Conservation (phyloP, 495 filamentous ascomycete species). For the Barbatosphaeria neglecta region DNA sequence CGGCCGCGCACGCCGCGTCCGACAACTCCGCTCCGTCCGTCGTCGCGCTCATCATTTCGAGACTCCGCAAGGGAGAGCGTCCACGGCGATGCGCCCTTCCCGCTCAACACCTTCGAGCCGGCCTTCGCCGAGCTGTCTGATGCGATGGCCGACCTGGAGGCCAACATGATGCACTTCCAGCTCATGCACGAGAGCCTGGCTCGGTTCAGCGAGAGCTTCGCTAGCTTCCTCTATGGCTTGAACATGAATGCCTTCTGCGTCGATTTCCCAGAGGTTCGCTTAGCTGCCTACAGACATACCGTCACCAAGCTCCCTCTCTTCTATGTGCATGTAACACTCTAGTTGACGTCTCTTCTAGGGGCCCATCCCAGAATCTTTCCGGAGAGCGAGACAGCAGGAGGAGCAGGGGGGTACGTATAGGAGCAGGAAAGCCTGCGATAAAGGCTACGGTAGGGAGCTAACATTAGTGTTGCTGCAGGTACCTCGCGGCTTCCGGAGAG, state of each 20-base stretch:
- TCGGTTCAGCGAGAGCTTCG: constrained; percentile 92
- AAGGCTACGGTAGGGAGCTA: not conserved
- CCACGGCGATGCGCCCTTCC: constrained; percentile 52
- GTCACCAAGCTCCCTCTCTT: not conserved
- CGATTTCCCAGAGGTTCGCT: constrained; percentile 79
- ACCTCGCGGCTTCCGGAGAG: constrained; percentile 8
- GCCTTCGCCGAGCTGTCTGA: constrained; percentile 90
- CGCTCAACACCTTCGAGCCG: constrained; percentile 73
- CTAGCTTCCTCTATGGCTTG: constrained; percentile 84
- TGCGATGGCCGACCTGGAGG: constrained; percentile 88
- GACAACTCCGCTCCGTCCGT: constrained; percentile 84
- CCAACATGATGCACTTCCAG: constrained; percentile 94
- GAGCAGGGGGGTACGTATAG: constrained; percentile 15
- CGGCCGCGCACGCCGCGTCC: constrained; percentile 56
- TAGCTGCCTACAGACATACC: not conserved
- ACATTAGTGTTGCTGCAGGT: not conserved
- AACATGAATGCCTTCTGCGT: constrained; percentile 99
- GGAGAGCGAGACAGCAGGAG: constrained; percentile 44
- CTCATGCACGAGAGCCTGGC: constrained; percentile 93
- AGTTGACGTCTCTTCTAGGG: no score
- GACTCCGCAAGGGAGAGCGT: constrained; percentile 43
- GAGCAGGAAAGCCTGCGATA: not conserved
- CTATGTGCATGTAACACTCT: no score
- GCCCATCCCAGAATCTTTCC: constrained; percentile 55
- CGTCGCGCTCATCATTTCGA: constrained; percentile 78